Conservation (phyloP, 495 filamentous ascomycete genomes). For the Poronia punctata region DNA sequence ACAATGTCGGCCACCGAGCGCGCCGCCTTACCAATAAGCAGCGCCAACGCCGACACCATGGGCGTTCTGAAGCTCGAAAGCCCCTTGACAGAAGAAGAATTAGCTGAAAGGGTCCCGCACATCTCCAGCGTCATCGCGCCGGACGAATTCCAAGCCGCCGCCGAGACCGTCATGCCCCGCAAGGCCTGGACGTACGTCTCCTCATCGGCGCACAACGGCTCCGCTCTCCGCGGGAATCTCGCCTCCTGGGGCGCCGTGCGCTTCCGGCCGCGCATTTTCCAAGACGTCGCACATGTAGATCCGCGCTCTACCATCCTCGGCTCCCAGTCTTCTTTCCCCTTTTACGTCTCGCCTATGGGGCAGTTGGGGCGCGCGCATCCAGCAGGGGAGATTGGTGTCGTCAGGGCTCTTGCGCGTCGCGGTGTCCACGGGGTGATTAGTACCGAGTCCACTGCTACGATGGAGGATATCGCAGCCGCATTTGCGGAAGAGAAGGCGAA, state of each 20-base stretch:
- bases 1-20: constrained; percentile 59
- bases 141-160: constrained; percentile 71
- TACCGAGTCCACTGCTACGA: constrained; percentile 33
- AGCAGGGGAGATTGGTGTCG: constrained; percentile 68
- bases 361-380: constrained; percentile 59
- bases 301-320: constrained; percentile 69
- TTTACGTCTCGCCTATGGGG: constrained; percentile 74
- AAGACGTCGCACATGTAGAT: constrained; percentile 68
- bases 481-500: constrained; percentile 16
- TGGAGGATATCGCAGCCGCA: constrained; percentile 35
- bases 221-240: constrained; percentile 84
- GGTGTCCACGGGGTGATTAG: constrained; percentile 29
- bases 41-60: background rate
- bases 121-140: constrained; percentile 20
- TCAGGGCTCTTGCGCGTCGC: constrained; percentile 29
- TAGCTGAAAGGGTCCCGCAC: constrained; percentile 30
- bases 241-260: constrained; percentile 77
- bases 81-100: background rate
- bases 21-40: constrained; percentile 26
- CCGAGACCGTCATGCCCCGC: constrained; percentile 67
- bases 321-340: constrained; percentile 61
- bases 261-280: constrained; percentile 72
- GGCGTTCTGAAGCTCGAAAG: constrained; percentile 5
- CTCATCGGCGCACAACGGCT: constrained; percentile 62
- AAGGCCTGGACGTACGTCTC: constrained; percentile 81